A percentile compares a stretch with the other conserved stretches of the same genome.
Conservation (phyloP, 306 rosid species). For the Begonia loranthoides region DNA sequence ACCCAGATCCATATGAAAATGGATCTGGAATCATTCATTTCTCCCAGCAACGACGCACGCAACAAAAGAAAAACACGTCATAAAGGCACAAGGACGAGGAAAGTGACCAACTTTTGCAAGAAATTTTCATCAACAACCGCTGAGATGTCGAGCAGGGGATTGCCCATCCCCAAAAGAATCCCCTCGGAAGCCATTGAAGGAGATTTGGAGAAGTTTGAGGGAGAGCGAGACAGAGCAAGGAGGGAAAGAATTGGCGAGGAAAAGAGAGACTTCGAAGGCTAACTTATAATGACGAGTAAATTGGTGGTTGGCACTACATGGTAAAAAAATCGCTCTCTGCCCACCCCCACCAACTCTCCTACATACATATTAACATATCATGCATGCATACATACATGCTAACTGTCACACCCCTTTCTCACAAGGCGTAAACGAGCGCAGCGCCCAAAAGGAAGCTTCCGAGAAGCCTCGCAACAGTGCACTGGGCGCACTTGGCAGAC, state of each 20-base stretch:
- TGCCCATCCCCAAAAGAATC: slow-evolving; percentile 78
- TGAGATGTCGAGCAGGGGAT: slow-evolving; percentile 85
- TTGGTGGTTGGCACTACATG: too few species aligned
- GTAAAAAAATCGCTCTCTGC: too few species aligned
- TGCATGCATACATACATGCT: too few species aligned
- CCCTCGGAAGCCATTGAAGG: slow-evolving; percentile 51
- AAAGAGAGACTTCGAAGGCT: too few species aligned
- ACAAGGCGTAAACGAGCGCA: too few species aligned
- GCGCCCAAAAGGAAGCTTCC: too few species aligned
- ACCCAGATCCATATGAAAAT: slow-evolving; percentile 1
- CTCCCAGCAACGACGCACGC: background rate
- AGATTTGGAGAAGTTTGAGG: background rate
- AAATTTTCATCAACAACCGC: slow-evolving; percentile 57
- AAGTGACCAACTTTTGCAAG: slow-evolving; percentile 35
- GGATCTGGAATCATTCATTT: background rate
- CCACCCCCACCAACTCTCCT: too few species aligned
- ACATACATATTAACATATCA: too few species aligned
- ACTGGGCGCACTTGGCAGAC: too few species aligned
- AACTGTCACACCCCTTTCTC: too few species aligned
- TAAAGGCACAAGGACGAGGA: background rate
- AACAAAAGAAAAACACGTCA: background rate
- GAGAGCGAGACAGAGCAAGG: slow-evolving; percentile 1
- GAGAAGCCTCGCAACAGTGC: too few species aligned
- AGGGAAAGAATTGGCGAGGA: background rate
- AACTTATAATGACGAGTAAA: too few species aligned